These are phyloP conservation scores for Diplogelasinospora grovesii DNA, from an alignment of 495 filamentous ascomycete genomes.

Conservation along the genomic window DNA sequence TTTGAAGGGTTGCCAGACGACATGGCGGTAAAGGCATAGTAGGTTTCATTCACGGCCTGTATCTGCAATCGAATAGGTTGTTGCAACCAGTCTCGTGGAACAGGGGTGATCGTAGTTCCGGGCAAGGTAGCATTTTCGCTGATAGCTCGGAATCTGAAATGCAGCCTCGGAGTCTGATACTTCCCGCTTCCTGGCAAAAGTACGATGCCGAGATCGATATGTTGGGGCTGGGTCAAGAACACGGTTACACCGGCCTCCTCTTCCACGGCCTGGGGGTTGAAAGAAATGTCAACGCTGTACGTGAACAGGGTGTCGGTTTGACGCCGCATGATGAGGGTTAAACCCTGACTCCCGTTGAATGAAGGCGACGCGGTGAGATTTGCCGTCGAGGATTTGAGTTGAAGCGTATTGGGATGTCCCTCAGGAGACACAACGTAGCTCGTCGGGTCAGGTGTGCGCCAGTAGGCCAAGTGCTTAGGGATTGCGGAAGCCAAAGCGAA, in stretches of 20 bases:
- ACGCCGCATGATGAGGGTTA: conserved; percentile 37
- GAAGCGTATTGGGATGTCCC: no score
- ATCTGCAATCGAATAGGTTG: conserved; percentile 12
- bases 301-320: conserved; percentile 41
- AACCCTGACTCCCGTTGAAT: conserved; percentile 18
- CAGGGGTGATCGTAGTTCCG: background rate
- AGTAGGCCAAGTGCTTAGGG: conserved; percentile 37
- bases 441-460: conserved; percentile 44
- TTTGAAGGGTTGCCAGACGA: conserved; percentile 1
- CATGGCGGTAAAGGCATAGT: conserved; percentile 11
- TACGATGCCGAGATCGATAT: conserved; percentile 41
- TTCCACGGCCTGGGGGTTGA: conserved; percentile 23
- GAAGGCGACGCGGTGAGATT: conserved; percentile 14
- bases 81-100: conserved; percentile 9
- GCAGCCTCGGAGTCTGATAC: conserved; percentile 10
- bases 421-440: no score
- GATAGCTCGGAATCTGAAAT: conserved; percentile 26
- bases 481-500: conserved; percentile 29
- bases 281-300: conserved; percentile 34
- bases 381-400: no score
- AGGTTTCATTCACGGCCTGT: conserved; percentile 2
- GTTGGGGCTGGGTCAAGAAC: conserved; percentile 41
- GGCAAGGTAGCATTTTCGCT: conserved; percentile 10
- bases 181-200: conserved; percentile 11
- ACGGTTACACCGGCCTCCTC: conserved; percentile 35